Evolutionary conservation across 2,329 filamentous ascomycete genomes (phyloP), one percentile per base, ranked within the genome.

Genomic region (Ophiostoma sp.): DNA sequence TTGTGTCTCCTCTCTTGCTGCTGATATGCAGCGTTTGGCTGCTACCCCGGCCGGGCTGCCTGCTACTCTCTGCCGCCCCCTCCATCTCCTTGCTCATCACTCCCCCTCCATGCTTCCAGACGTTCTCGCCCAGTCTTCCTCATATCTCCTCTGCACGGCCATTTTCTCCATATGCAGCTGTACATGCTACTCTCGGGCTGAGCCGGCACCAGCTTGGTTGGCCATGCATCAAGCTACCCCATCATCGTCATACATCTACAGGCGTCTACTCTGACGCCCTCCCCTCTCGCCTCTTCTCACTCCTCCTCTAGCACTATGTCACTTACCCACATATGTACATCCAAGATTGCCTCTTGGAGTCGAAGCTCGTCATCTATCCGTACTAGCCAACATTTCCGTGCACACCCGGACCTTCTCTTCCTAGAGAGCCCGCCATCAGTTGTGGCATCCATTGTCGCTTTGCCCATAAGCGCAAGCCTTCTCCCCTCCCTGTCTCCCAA

Each of bases 41-140:
- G 40, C 60, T 18, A 63, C 60, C 40, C 14, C 40, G 40, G 36
- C n/a, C 60, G 38, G 16, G 16, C 16, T 63, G 40, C 27, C 27
- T 60, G 55, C 7, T 44, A 63, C 60, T 42, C 40, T 63, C 40
- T 63, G 60, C 60, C 60, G 40, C 40, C 38, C 55, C 60, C 60
- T 63, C 60, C 60, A 63, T 44, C 38, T 42, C 38, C 27, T 42
- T 42, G 38, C 11, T 42, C 27, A 27, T 27, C 27, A n/a, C 60
- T 16, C 58, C 60, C 38, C 60, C n/a, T 18, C 16, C 14, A 5
- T 18, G 38, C 4, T n/a, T 11, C 58, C 58, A 62, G 36, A 18
- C 16, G 38, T 38, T 63, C 60, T 63, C 40, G 16, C 60, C 60
- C 60, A 5, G 40, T 42, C 60, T 42, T 63, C 44, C 3, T 63